phyloP scores from a whole-genome alignment of 805 yeast species.

The Zygosaccharomyces kombuchaensis region DNA sequence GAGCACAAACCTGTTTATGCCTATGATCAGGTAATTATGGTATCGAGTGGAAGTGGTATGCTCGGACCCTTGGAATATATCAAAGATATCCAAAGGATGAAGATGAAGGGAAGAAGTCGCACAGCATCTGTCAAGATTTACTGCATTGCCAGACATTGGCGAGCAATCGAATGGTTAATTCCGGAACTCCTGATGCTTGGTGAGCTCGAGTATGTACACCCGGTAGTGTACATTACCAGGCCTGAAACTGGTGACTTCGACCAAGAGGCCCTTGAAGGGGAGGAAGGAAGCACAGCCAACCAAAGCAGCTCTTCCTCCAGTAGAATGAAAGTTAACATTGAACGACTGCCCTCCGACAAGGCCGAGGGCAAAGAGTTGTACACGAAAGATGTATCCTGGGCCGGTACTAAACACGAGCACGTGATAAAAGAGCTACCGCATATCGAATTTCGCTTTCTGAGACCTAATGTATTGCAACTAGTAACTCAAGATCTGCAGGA shows the following conservation, averaged over 20 bases:
- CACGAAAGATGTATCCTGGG: neutral
- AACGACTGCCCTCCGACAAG: neutral
- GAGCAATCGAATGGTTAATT: constrained; percentile 45
- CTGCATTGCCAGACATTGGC: constrained; percentile 58
- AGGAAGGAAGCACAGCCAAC: neutral
- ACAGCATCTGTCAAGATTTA: constrained; percentile 40
- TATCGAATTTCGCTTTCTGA: constrained; percentile 39
- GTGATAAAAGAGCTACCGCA: constrained; percentile 28
- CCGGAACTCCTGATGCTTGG: constrained; percentile 35
- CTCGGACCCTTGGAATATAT: constrained; percentile 44
- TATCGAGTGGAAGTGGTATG: constrained; percentile 53
- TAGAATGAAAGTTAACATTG: constrained; percentile 6
- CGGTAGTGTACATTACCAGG: constrained; percentile 55
- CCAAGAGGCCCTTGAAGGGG: constrained; percentile 12
- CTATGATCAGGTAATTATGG: constrained; percentile 36
- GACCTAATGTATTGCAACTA: constrained; percentile 41
- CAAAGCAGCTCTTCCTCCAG: constrained; percentile 9
- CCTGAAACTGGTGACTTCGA: constrained; percentile 13
- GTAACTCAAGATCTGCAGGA: constrained; percentile 37
- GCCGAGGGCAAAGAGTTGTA: neutral
- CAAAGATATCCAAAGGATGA: constrained; percentile 11
- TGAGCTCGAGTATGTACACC: constrained; percentile 11
- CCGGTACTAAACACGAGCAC: neutral
- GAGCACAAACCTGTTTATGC: constrained; percentile 35
- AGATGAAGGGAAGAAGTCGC: constrained; percentile 11